These are phyloP conservation scores for Ophiostoma perfectum DNA, from an alignment of 2,329 filamentous ascomycete genomes.

Conservation along the genomic window DNA sequence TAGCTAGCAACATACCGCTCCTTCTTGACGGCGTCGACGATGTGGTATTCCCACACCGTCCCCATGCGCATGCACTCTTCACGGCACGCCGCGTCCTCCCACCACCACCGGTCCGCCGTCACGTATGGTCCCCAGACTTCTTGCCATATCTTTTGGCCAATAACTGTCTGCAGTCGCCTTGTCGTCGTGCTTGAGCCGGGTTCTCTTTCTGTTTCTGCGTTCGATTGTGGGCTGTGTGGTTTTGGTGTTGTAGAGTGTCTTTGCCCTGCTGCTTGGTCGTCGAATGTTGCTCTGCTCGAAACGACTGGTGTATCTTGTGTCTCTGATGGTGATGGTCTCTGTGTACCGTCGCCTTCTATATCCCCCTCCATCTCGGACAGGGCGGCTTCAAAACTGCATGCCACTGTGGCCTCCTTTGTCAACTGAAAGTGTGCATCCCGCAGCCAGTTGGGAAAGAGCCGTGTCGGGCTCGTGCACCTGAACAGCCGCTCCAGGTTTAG, in stretches of 20 bases:
- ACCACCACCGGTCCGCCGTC: conserved; percentile 53
- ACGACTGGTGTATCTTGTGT: neutral
- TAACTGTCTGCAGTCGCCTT: conserved; percentile 41
- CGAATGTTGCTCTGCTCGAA: neutral
- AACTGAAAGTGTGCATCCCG: conserved; percentile 49
- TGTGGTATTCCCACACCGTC: conserved; percentile 55
- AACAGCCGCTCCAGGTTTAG: conserved; percentile 54
- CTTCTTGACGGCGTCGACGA: conserved; percentile 51
- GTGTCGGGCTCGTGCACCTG: conserved; percentile 54
- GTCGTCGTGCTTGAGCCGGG: conserved; percentile 30
- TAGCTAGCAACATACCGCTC: conserved; percentile 16
- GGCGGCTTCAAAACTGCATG: conserved; percentile 46
- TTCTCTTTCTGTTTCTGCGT: neutral
- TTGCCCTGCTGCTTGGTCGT: neutral
- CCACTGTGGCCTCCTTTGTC: conserved; percentile 44
- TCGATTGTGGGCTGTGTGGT: neutral
- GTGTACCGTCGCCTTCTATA: neutral
- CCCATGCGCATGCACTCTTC: conserved; percentile 50
- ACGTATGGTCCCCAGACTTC: conserved; percentile 55
- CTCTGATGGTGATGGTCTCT: no score
- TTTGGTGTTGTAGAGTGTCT: neutral
- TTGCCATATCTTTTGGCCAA: conserved; percentile 55
- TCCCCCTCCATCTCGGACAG: conserved; percentile 24
- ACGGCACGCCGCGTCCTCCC: conserved; percentile 52
- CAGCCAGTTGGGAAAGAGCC: conserved; percentile 55